These are phyloP conservation scores for Ogataea dorogensis DNA, from an alignment of 805 yeast species.

Conservation along the genomic window DNA sequence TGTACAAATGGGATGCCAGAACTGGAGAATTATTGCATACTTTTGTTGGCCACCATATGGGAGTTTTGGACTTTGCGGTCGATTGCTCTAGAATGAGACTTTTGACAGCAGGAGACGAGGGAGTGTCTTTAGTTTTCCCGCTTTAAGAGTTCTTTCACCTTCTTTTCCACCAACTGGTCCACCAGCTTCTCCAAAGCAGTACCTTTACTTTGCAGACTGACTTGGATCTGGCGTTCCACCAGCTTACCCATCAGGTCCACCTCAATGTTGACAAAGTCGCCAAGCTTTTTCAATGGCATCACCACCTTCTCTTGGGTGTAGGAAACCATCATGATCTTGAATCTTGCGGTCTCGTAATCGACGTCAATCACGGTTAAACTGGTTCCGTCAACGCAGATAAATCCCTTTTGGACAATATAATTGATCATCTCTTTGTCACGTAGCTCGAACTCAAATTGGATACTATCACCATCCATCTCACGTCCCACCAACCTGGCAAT, in stretches of 20 bases:
- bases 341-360: constrained; percentile 53
- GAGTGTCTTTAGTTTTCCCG: constrained; percentile 76
- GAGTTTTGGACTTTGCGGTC: constrained; percentile 80
- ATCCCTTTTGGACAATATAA: constrained; percentile 93
- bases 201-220: constrained; percentile 54
- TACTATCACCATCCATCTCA: constrained; percentile 68
- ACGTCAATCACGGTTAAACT: constrained; percentile 86
- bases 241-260: constrained; percentile 94
- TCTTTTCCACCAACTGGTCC: constrained; percentile 45
- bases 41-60: constrained; percentile 92
- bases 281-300: constrained; percentile 61
- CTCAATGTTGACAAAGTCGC: constrained; percentile 79
- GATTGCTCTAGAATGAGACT: constrained; percentile 65
- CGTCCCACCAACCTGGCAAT: constrained; percentile 61
- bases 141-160: constrained; percentile 30
- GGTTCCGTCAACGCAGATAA: constrained; percentile 89
- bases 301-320: constrained; percentile 85
- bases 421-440: constrained; percentile 59
- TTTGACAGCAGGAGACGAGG: constrained; percentile 96
- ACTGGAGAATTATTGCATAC: constrained; percentile 74
- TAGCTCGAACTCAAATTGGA: constrained; percentile 70
- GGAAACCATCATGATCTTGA: constrained; percentile 86
- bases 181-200: constrained; percentile 49
- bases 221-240: constrained; percentile 78
- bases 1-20: constrained; percentile 86